Conservation (phyloP, 495 filamentous ascomycete species). For the Clavariopsis aquatica region DNA sequence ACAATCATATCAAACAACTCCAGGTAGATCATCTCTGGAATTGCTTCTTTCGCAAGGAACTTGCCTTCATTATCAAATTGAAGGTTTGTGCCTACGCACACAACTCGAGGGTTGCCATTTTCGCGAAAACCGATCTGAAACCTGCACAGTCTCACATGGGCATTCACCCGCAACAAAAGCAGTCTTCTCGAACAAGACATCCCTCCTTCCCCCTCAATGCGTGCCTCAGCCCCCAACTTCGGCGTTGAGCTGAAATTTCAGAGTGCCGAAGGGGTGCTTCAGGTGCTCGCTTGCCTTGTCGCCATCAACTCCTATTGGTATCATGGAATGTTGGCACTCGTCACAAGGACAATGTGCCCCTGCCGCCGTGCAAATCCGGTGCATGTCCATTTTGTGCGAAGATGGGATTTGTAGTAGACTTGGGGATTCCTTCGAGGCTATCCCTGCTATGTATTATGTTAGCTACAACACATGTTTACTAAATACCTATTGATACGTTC, state of each 20-base stretch:
- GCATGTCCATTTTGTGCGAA: not conserved
- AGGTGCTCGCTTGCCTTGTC: not conserved
- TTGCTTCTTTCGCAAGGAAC: slow-evolving; percentile 5
- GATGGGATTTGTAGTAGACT: not conserved
- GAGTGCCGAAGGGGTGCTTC: slow-evolving; percentile 4
- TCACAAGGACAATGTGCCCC: not conserved
- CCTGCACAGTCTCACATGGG: slow-evolving; percentile 11
- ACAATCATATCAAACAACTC: no score
- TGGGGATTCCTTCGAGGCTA: no score
- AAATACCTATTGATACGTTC: no score
- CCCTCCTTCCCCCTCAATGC: slow-evolving; percentile 12
- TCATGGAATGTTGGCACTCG: not conserved
- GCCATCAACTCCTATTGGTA: not conserved
- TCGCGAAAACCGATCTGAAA: slow-evolving; percentile 29
- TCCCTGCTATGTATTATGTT: no score
- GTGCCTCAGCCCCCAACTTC: slow-evolving; percentile 20
- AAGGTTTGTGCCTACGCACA: slow-evolving; percentile 6
- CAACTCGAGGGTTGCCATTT: not conserved
- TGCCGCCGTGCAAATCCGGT: not conserved
- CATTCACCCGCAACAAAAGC: slow-evolving; percentile 22
- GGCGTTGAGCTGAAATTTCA: not conserved
- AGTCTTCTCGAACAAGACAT: slow-evolving; percentile 31
- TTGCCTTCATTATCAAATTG: slow-evolving; percentile 15
- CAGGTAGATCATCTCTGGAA: not conserved
- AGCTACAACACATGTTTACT: no score